Conservation (phyloP, 441 rosid species). For the Jatropha multifida region DNA sequence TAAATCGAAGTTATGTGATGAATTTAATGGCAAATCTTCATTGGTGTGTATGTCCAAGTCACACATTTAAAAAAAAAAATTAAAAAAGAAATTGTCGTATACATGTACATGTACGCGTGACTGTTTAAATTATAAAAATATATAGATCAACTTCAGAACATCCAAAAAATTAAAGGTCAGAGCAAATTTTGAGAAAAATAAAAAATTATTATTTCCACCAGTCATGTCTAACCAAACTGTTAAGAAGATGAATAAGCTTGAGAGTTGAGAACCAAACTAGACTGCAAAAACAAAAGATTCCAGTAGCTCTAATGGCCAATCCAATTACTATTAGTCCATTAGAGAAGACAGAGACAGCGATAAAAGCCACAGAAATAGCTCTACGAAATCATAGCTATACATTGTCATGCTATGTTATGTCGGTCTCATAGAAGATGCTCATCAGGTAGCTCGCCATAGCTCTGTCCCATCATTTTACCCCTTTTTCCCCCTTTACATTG, state of each 20-base stretch:
- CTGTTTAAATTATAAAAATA: too few relatives aligned
- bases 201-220: neutral
- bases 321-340: neutral
- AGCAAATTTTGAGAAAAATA: neutral
- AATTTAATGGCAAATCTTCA: too few relatives aligned
- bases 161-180: too few relatives aligned
- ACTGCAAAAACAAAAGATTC: conserved; percentile 5
- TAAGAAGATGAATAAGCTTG: too few relatives aligned
- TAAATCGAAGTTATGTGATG: too few relatives aligned
- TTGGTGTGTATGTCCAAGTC: too few relatives aligned
- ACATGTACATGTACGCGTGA: too few relatives aligned
- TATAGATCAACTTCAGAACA: too few relatives aligned
- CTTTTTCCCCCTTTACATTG: conserved; percentile 1
- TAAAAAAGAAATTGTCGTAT: too few relatives aligned
- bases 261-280: neutral
- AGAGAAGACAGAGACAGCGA: neutral
- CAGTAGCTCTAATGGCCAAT: neutral
- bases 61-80: too few relatives aligned
- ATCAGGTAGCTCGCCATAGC: conserved; percentile 8
- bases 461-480: conserved; percentile 30
- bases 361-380: conserved; percentile 2
- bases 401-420: conserved; percentile 14
- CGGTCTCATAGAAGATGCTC: conserved; percentile 19
- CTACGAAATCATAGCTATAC: neutral
- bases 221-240: neutral